Evolutionary conservation across 169 alveolate species (phyloP), one percentile per base, ranked within the genome.

Genomic region (Plasmodium cynomolgi): DNA sequence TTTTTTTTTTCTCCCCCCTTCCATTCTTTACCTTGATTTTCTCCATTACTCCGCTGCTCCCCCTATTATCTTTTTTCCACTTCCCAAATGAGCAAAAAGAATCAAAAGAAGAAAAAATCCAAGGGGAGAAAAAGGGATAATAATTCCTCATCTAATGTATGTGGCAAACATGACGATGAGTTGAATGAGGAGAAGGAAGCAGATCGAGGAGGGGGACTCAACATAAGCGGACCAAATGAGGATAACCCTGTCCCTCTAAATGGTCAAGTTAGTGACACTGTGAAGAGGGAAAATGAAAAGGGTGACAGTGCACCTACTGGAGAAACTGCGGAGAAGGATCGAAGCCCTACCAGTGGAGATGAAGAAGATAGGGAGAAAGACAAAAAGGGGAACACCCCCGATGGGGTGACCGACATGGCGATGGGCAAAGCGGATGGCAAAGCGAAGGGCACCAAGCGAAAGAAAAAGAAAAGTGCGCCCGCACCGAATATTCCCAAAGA

Each of bases 51-150:
- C 41, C 56, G 26, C 39, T 33, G 50, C 33, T 26, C 31, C 37
- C 33, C 74, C 62, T 6, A 26, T 83, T 23, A 13, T 23, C 11
- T 83, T 31, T 11, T 47, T 81, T 31, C 37, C 13, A 17, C 41
- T 41, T 83, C 26, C 73, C 91, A 58, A 83, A 83, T 83, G 91
- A 58, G 34, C 80, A 83, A 31, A 58, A 83, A 58, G 17, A 20
- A 29, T 68, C 44, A 29, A 83, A 83, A 83, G 41, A 83, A 58
- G 80, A 62, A 83, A 58, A 83, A 83, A 56, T 74, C 37, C 33
- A 83, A 58, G 20, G 80, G 91, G 44, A 83, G 72, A 83, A 83
- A 83, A 83, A 83, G 26, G 20, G 54, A 23, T 6, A 83, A 54
- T 15, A 83, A 56, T 58, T 83, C 81, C 33, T 33, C 37, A 31